Evolutionary conservation across 1,139 yeast genomes (phyloP).

Genomic region (Pichia norvegensis): DNA sequence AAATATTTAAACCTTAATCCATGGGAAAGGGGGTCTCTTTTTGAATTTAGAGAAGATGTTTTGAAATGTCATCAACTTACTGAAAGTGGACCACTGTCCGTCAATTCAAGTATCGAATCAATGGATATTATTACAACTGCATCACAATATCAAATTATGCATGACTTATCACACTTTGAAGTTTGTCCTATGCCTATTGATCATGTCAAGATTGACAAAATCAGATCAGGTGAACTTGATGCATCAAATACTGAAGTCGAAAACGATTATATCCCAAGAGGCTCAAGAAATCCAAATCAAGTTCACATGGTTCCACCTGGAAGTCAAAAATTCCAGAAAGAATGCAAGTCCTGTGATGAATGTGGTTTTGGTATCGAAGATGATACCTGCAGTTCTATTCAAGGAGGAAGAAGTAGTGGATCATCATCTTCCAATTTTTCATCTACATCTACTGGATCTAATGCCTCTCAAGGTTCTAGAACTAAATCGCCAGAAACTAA

Average conservation of each 20-base stretch:
- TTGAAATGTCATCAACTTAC: constrained; percentile 34
- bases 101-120: constrained; percentile 23
- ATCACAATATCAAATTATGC: constrained; percentile 16
- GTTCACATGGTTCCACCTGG: constrained; percentile 4
- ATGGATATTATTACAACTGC: constrained; percentile 24
- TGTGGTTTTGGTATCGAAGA: constrained; percentile 23
- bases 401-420: background rate
- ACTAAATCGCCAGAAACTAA: constrained; percentile 2
- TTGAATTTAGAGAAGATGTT: constrained; percentile 38
- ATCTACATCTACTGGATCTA: constrained; percentile 1
- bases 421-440: constrained; percentile 5
- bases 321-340: constrained; percentile 1
- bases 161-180: constrained; percentile 13
- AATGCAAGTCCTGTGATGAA: constrained; percentile 24
- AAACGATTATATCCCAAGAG: constrained; percentile 20
- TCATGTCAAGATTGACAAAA: constrained; percentile 25
- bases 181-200: constrained; percentile 29
- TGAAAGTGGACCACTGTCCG: constrained; percentile 32
- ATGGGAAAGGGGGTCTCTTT: constrained; percentile 48
- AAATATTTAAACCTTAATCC: constrained; percentile 58
- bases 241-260: constrained; percentile 22
- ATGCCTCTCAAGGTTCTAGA: background rate
- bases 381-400: constrained; percentile 4
- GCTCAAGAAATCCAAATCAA: constrained; percentile 1
- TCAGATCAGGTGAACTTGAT: constrained; percentile 23